These are phyloP conservation scores for Athelia psychrophila DNA, from an alignment of 1,284 basidiomycete genomes.

Conservation along the genomic window DNA sequence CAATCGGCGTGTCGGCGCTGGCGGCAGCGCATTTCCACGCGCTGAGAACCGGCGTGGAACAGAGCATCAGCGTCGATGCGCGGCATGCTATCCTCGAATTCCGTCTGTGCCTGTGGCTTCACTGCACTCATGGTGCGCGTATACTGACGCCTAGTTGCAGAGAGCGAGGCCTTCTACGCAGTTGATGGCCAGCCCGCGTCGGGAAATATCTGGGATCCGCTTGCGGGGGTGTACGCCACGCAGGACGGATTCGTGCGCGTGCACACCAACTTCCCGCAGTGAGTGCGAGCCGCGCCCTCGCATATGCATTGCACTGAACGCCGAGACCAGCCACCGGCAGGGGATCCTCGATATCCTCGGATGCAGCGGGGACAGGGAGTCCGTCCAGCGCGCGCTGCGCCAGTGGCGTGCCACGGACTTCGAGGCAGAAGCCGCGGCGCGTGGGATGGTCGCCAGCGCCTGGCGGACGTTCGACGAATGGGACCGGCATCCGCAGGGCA, in stretches of 20 bases:
- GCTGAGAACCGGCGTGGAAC: slow-evolving; percentile 42
- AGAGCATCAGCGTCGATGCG: slow-evolving; percentile 51
- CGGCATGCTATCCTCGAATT: slow-evolving; percentile 58
- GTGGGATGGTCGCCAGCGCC: slow-evolving; percentile 52
- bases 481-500: slow-evolving; percentile 48
- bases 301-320: background rate
- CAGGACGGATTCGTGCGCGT: slow-evolving; percentile 49
- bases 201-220: slow-evolving; percentile 41
- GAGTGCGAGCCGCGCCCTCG: slow-evolving; percentile 14
- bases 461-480: slow-evolving; percentile 49
- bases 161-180: slow-evolving; percentile 49
- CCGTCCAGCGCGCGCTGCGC: slow-evolving; percentile 39
- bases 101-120: slow-evolving; percentile 36
- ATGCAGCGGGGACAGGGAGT: slow-evolving; percentile 21
- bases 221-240: slow-evolving; percentile 54
- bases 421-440: slow-evolving; percentile 45
- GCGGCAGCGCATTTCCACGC: slow-evolving; percentile 50
- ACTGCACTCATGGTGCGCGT: background rate
- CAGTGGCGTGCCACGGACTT: slow-evolving; percentile 48
- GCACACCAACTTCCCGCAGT: slow-evolving; percentile 69
- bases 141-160: slow-evolving; percentile 24
- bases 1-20: slow-evolving; percentile 52
- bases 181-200: slow-evolving; percentile 36
- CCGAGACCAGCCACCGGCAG: slow-evolving; percentile 41
- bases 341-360: slow-evolving; percentile 48